These are phyloP conservation scores for Acanthamoeba triangularis DNA, from an alignment of 208 protist genomes.

Conservation along the genomic window DNA sequence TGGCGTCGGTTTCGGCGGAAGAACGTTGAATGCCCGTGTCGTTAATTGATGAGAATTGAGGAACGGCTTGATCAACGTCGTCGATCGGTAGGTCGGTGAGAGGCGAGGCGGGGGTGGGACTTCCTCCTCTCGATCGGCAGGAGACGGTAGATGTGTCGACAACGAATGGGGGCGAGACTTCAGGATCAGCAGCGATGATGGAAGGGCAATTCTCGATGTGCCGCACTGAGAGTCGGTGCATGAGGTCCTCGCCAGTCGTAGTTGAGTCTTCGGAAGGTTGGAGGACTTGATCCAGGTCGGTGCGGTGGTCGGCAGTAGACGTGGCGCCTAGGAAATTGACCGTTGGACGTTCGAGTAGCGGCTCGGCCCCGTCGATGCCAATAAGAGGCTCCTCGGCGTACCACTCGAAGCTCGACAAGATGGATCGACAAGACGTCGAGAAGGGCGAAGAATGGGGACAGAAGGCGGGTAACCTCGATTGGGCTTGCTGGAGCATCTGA, in stretches of 20 bases:
- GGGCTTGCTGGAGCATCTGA: slow-evolving; percentile 36
- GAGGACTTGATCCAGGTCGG: slow-evolving; percentile 27
- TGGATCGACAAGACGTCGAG: not conserved
- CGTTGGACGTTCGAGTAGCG: slow-evolving; percentile 14
- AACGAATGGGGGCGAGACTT: slow-evolving; percentile 63
- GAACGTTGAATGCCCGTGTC: not conserved
- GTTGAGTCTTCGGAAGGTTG: not conserved
- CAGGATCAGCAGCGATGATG: not conserved
- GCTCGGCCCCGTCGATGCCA: slow-evolving; percentile 28
- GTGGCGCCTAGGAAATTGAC: slow-evolving; percentile 11
- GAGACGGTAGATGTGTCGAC: slow-evolving; percentile 44
- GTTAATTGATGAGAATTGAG: not conserved
- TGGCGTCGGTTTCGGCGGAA: not conserved
- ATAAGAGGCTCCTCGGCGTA: slow-evolving; percentile 14
- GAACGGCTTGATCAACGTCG: not conserved
- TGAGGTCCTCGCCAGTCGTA: not conserved
- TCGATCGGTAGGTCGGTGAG: not conserved
- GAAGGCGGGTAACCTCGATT: slow-evolving; percentile 56
- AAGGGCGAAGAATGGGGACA: slow-evolving; percentile 58
- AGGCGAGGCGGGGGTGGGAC: not conserved
- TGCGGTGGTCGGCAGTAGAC: slow-evolving; percentile 43
- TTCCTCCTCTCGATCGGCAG: not conserved
- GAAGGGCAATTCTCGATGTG: slow-evolving; percentile 34
- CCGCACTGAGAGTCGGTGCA: slow-evolving; percentile 32
- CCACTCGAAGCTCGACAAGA: slow-evolving; percentile 41